phyloP scores from a whole-genome alignment of 768 basidiomycete genomes.

The Clavaria fumosa region DNA sequence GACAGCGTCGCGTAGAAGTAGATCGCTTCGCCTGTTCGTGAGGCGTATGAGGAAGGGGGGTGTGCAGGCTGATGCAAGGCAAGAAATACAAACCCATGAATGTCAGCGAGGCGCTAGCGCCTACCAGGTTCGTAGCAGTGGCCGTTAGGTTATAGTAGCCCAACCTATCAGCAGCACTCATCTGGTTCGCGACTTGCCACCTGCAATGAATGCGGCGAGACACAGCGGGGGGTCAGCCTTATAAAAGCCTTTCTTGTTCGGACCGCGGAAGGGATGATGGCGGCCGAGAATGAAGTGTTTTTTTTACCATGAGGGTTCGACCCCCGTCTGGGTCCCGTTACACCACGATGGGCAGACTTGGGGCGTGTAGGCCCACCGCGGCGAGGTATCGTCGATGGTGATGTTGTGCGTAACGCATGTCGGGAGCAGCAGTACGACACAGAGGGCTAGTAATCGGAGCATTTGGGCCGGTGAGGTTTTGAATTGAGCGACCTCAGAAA shows the following conservation, averaged over 20 bases:
- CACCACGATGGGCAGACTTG: neutral
- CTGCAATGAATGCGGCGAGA: too few species aligned
- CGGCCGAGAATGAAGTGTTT: neutral
- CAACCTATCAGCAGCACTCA: neutral
- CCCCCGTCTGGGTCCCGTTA: neutral
- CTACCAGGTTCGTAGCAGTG: neutral
- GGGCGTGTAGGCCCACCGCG: neutral
- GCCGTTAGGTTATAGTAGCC: neutral
- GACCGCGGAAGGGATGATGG: neutral
- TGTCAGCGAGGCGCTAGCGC: neutral
- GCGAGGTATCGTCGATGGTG: neutral
- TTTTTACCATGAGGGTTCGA: neutral
- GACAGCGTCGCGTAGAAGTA: neutral
- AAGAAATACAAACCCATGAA: neutral
- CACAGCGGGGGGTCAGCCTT: too few species aligned
- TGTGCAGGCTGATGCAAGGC: neutral
- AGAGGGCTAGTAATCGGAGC: too few species aligned
- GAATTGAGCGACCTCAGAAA: too few species aligned
- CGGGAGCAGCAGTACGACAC: too few species aligned
- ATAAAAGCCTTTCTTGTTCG: too few species aligned
- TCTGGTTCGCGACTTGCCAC: constrained; percentile 1
- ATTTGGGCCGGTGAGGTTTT: too few species aligned
- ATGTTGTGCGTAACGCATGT: neutral
- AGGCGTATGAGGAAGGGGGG: too few species aligned
- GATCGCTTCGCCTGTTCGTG: neutral